Evolutionary conservation across 306 rosid species (phyloP), one percentile per base, ranked within the genome.

Genomic region (Castanospermum australe): DNA sequence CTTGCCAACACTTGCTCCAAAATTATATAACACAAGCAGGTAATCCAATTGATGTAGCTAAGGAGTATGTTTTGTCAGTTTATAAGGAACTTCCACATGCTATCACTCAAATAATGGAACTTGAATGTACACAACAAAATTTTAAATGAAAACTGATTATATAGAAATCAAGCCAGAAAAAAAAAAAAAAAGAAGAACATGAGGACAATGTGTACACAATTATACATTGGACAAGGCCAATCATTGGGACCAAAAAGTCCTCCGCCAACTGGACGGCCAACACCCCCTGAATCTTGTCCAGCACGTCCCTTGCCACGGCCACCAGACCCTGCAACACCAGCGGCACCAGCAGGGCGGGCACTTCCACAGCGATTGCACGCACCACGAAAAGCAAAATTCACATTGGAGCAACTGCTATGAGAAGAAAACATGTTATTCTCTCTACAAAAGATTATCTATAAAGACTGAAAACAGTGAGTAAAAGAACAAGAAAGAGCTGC

Each of bases 241-340:
- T 95, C 99, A 86, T 95, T 95, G 9, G 99, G 99, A 77, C 99
- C 99, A 83, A 95, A 95, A 15, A 95, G 96, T 67, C 98, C 98
- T 63, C 92, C 95, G 83, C 91, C 96, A 80, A 33, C 89, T 66
- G 89, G 83, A 64, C 90, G 90, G 67, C 93, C 92, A 84, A 25
- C 56, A 76, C 89, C 89, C 50, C 90, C 98, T 9, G 96, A 11
- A 41, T 93, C 99, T 62, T 69, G 85, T 74, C 78, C 88, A 76
- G 83, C 89, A 51, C 96, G 93, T 18, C 99, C 99, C 89, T 89
- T 88, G 57, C 99, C 98, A 72, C 97, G 92, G 45, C 98, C 99
- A 84, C 93, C 95, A 75, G 84, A 89, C 59, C 97, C 94, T 12
- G 89, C 82, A 66, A 74, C 93, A 62, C 99, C 96, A 62, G 89